A percentile compares a stretch with the other conserved stretches of the same genome.
Conservation (phyloP, 805 yeast species). For the Cyberlindnera veronae region DNA sequence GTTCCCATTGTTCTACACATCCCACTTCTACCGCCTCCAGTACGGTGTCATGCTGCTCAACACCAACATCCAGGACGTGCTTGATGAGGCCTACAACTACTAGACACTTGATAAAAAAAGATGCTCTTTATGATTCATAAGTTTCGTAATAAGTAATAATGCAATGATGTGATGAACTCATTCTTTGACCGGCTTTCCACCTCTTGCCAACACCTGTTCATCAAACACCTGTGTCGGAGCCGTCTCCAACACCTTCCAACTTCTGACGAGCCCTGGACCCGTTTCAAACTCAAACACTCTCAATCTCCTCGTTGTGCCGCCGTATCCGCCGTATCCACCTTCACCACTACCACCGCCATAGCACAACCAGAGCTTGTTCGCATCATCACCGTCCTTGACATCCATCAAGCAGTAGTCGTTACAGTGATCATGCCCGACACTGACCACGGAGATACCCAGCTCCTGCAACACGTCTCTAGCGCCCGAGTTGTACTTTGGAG, state of each 20-base stretch:
- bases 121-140: background rate
- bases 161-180: slow-evolving; percentile 1
- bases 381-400: slow-evolving; percentile 30
- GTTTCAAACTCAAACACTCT: slow-evolving; percentile 68
- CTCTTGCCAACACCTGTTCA: slow-evolving; percentile 36
- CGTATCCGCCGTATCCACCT: slow-evolving; percentile 96
- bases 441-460: slow-evolving; percentile 69
- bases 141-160: background rate
- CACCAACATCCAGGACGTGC: slow-evolving; percentile 35
- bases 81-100: slow-evolving; percentile 18
- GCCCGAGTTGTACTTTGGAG: slow-evolving; percentile 69
- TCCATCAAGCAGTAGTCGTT: slow-evolving; percentile 84
- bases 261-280: slow-evolving; percentile 36
- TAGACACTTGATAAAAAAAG: background rate
- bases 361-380: slow-evolving; percentile 64
- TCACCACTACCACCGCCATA: slow-evolving; percentile 94
- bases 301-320: slow-evolving; percentile 77
- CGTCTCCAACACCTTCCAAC: slow-evolving; percentile 74
- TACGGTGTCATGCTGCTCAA: slow-evolving; percentile 36
- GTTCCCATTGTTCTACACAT: slow-evolving; percentile 39
- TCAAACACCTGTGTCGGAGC: slow-evolving; percentile 45
- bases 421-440: slow-evolving; percentile 95
- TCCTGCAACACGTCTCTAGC: slow-evolving; percentile 54
- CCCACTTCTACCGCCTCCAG: slow-evolving; percentile 36
- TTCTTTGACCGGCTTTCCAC: slow-evolving; percentile 13